Evolutionary conservation across 106 monocot species (phyloP), one percentile per base, ranked within the genome.

Genomic region (Allium sativum): DNA sequence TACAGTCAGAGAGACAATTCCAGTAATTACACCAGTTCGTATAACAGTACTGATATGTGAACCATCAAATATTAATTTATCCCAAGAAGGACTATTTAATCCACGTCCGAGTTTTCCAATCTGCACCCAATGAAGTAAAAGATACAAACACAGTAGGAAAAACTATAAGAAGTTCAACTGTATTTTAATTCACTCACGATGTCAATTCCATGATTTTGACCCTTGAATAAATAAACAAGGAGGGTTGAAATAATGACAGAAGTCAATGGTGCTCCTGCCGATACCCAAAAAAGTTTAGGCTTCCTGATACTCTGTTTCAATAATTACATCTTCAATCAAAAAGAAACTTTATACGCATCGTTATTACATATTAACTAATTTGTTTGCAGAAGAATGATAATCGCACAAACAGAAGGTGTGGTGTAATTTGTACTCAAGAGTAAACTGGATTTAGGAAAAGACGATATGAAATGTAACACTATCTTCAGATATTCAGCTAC

Each of bases 241-340:
- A 84, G 70, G 3, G 93, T 94, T 0, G 89, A 89, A 54, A 89
- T 42, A 54, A 94, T 83, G 8, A 89, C 89, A 19, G 76, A 94
- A 48, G 86, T 72, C 41, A 94, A 65, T 42, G 93, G 93, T 15
- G 93, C 86, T 40, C 81, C 89, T 4, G 89, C 93, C 18, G 93
- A 83, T 42, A 94, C 50, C 93, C 93, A 94, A 47, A 94, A 94
- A 12, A 89, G 72, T n/a, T 79, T 89, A n/a, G 93, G 89, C 16
- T 57, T 81, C 66, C 44, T 86, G 22, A 85, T 66, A 61, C 89
- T 77, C 93, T 94, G 76, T 20, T 66, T 64, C 12, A 58, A 66
- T 67, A 57, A 65, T 18, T n/a, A 63, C 41, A 18, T 14, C 61
- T 40, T 41, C 42, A 60, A 52, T 52, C 16, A 31, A 31, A 31